phyloP scores from a whole-genome alignment of 352 stramenopile species.

The Globisporangium cystogenes region DNA sequence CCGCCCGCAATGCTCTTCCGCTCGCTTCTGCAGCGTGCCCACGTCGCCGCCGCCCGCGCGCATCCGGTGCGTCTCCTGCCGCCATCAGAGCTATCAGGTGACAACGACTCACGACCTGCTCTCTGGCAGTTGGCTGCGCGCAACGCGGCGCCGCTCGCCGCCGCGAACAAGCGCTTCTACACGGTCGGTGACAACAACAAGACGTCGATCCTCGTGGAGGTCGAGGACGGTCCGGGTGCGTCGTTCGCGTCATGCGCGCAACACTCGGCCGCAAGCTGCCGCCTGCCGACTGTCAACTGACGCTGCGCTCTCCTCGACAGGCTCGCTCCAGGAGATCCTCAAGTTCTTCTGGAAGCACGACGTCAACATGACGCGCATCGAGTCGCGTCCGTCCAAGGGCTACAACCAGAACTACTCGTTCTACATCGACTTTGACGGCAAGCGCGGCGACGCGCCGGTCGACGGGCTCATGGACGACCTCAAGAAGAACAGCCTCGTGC shows the following conservation, averaged over 20 bases:
- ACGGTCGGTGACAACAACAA: constrained; percentile 45
- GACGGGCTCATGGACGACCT: constrained; percentile 87
- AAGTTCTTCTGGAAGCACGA: constrained; percentile 97
- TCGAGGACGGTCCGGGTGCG: constrained; percentile 50
- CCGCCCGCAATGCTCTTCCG: constrained; percentile 5
- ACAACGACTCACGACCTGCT: not conserved
- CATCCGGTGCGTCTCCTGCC: not conserved
- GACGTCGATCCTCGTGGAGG: constrained; percentile 74
- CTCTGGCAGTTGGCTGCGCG: not conserved
- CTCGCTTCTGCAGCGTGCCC: constrained; percentile 6
- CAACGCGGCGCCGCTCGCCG: constrained; percentile 5
- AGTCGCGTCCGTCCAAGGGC: constrained; percentile 89
- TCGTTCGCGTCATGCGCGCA: not conserved
- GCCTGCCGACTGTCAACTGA: no score
- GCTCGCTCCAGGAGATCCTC: constrained; percentile 93
- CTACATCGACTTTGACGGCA: constrained; percentile 91
- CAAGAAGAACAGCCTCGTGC: constrained; percentile 78
- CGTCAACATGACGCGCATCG: constrained; percentile 96
- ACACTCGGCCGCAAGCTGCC: no score
- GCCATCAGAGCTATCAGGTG: no score
- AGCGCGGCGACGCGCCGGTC: constrained; percentile 67
- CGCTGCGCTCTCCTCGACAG: constrained; percentile 18
- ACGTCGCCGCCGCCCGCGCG: constrained; percentile 1
- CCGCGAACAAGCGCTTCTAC: constrained; percentile 9
- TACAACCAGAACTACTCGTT: constrained; percentile 89